Evolutionary conservation across 208 protist genomes (phyloP).

Genomic region (Eutreptiella sp.): DNA sequence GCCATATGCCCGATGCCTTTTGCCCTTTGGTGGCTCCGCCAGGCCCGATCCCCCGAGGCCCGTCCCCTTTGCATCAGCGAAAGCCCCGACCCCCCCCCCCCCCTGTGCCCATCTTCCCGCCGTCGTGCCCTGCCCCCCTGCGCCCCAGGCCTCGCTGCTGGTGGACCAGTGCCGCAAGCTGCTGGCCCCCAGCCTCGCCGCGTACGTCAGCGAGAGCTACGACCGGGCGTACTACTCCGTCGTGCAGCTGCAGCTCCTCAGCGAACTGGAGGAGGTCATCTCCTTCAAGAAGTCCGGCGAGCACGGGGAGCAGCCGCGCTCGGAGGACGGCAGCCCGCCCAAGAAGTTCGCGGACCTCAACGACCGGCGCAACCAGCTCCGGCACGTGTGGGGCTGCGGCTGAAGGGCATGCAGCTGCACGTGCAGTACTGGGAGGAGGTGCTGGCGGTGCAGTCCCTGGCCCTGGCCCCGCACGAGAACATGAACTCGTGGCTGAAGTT

Average conservation of each 20-base stretch:
- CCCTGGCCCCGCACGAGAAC: conserved; percentile 52
- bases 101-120: conserved; percentile 26
- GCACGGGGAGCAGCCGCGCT: too few relatives aligned
- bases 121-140: not conserved
- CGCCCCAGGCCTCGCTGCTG: conserved; percentile 35
- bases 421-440: conserved; percentile 71
- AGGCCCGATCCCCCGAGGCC: conserved; percentile 42
- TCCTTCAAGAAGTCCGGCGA: conserved; percentile 49
- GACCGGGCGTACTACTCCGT: conserved; percentile 66
- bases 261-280: conserved; percentile 82
- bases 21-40: conserved; percentile 51
- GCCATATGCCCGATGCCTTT: conserved; percentile 52
- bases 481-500: conserved; percentile 73
- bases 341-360: too few relatives aligned
- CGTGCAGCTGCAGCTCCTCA: conserved; percentile 69
- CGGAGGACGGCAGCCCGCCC: too few relatives aligned
- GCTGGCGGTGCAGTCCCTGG: conserved; percentile 58
- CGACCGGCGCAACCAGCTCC: not conserved
- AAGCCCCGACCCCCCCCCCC: conserved; percentile 40
- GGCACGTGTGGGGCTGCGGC: conserved; percentile 45
- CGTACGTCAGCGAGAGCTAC: conserved; percentile 71
- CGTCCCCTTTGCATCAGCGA: conserved; percentile 23
- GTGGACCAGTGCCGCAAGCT: conserved; percentile 49
- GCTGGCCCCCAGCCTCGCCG: conserved; percentile 61
- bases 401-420: conserved; percentile 50